A percentile compares a stretch with the other conserved stretches of the same genome.
phyloP scores from a whole-genome alignment of 805 yeast genomes.

The Suhomyces kilbournensis region DNA sequence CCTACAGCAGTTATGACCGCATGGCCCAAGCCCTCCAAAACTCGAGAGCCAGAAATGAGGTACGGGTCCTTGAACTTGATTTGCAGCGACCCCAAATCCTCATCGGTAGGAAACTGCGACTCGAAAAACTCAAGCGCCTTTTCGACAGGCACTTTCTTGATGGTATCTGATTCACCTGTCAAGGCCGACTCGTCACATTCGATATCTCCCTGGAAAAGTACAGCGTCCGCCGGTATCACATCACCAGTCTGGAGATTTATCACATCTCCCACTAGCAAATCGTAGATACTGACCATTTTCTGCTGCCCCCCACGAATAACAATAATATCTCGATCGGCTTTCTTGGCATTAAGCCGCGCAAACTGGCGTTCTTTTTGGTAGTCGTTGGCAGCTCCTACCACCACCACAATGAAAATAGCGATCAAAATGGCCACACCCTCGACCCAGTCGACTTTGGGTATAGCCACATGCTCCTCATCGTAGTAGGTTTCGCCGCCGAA shows the following conservation, averaged over 20 bases:
- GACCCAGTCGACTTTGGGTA: slow-evolving; percentile 94
- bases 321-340: slow-evolving; percentile 76
- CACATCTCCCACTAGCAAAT: slow-evolving; percentile 83
- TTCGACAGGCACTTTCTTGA: slow-evolving; percentile 62
- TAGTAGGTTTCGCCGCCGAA: slow-evolving; percentile 77
- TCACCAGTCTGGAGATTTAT: slow-evolving; percentile 89
- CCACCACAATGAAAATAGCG: slow-evolving; percentile 85
- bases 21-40: slow-evolving; percentile 80
- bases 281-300: slow-evolving; percentile 63
- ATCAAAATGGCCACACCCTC: slow-evolving; percentile 97
- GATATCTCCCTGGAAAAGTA: slow-evolving; percentile 68
- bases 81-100: slow-evolving; percentile 41
- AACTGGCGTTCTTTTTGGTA: slow-evolving; percentile 95
- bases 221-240: slow-evolving; percentile 83
- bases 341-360: slow-evolving; percentile 80
- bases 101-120: slow-evolving; percentile 22
- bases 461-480: slow-evolving; percentile 72
- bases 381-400: slow-evolving; percentile 95
- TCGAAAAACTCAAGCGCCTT: slow-evolving; percentile 34
- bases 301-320: slow-evolving; percentile 75
- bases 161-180: slow-evolving; percentile 90
- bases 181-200: slow-evolving; percentile 90
- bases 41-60: slow-evolving; percentile 87
- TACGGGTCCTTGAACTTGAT: slow-evolving; percentile 65
- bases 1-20: slow-evolving; percentile 93